A percentile compares a stretch with the other conserved stretches of the same genome.
Conservation (phyloP, 2,329 filamentous ascomycete genomes). For the Phaeoacremonium minimum region DNA sequence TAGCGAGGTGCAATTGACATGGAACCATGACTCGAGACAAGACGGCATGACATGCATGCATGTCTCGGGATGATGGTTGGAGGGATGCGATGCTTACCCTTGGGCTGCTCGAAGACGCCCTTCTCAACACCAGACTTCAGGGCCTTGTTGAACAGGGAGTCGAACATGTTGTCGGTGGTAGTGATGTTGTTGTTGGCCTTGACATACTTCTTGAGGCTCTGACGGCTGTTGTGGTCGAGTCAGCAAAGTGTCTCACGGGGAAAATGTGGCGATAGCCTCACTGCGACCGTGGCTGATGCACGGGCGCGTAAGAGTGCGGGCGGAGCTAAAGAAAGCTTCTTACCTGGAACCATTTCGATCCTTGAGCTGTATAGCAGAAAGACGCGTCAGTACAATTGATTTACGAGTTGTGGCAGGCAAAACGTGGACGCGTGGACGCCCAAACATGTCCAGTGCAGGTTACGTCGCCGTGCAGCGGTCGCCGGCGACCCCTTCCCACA, state of each 20-base stretch:
- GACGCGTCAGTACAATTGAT: conserved; percentile 32
- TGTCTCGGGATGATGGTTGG: background rate
- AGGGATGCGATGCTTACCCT: conserved; percentile 60
- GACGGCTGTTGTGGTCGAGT: conserved; percentile 37
- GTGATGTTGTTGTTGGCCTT: conserved; percentile 49
- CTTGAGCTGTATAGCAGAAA: conserved; percentile 45
- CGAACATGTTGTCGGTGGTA: conserved; percentile 51
- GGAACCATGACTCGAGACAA: background rate
- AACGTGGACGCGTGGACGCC: conserved; percentile 4
- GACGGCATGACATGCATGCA: background rate
- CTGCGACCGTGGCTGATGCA: conserved; percentile 7
- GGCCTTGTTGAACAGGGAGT: conserved; percentile 79
- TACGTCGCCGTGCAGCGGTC: background rate
- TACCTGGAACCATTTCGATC: conserved; percentile 57
- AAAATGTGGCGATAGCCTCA: conserved; percentile 10
- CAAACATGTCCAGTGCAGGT: background rate
- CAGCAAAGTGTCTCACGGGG: conserved; percentile 18
- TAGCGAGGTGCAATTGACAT: conserved; percentile 7
- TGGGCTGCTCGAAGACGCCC: conserved; percentile 83
- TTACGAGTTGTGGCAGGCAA: conserved; percentile 4
- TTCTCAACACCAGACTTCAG: conserved; percentile 79
- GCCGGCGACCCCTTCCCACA: conserved; percentile 16
- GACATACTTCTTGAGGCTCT: conserved; percentile 59
- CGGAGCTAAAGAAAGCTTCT: conserved; percentile 8
- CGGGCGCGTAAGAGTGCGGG: conserved; percentile 8